Base-by-base conservation (phyloP, 805 yeast genomes). In the Schizosaccharomyces lindneri region DNA sequence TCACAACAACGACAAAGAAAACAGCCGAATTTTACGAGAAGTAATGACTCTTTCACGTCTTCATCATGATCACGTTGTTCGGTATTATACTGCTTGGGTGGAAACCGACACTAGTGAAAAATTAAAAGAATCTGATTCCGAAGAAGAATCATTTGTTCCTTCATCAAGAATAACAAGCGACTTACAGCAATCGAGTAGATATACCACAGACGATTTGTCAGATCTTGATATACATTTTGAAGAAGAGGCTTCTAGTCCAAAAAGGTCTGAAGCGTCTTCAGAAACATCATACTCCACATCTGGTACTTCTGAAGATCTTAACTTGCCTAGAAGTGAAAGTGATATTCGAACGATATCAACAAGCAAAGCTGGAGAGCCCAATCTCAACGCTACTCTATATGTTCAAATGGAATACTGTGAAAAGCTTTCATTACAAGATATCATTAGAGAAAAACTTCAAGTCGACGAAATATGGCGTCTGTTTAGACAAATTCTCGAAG, bases 321-420 rank as follows among this genome's bases (percentile, higher is more conserved):
- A 29, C 29, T 21, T 29, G n/a, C 7, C n/a, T 29, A 9, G 3
- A 19, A 51, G 19, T 24, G 36, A 51, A 17, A 29, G 36, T n/a
- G n/a, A 29, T 29, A 24, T 24, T 9, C 15, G 17, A 9, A 29
- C 31, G 15, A 17, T 51, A 3, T 36, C 48, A 1, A 59, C 55
- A 6, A 51, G 24, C 43, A 55, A 29, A 59, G 17, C 32, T 32
- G 29, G 55, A 55, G 62, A 51, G 55, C 55, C 62, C 7, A 59
- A 73, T 63, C 70, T 73, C 57, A 75, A 75, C 65, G 84, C 89
- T 61, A 87, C 95, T 0, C 72, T 93, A 39, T 93, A 86, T 70
- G 93, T 93, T 66, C 99, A 93, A 69, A 93, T 93, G 99, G 98
- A 93, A 70, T 93, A 93, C 67, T 93, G 99, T 72, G 98, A 93